Base-by-base conservation (phyloP, 2,329 filamentous ascomycete species). In the Trichoderma pleuroti region DNA sequence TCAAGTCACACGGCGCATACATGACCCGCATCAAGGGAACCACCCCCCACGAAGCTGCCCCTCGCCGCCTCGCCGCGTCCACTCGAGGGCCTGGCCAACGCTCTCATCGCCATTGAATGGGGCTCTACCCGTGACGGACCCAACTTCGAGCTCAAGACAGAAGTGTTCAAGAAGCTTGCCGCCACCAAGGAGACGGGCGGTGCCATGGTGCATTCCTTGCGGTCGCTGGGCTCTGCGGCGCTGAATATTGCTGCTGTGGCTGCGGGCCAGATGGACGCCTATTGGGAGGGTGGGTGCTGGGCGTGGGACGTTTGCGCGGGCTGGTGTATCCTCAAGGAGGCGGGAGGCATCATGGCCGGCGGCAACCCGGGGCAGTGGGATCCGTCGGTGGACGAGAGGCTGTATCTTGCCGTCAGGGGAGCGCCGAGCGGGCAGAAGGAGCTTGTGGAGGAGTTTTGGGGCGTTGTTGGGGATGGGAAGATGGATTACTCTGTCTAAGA, bases 271-370 rank as follows among this genome's bases (percentile, higher is more conserved):
- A 75, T 93, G 30, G 92, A 95, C 78, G 76, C 88, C 26, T 95
- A 93, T 78, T 95, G 92, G 92, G 92, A 95, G 81, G 92, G 91
- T 46, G 92, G 93, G 0, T 93, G 91, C 80, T 95, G 92, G 87
- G 91, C 92, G 2, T 95, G 92, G 92, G 92, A 95, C 78, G 92
- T 95, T 3, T 93, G 91, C 77, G 93, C 93, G 6, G 92, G 90
- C 0, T 94, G 92, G 92, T 89, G 90, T 71, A 90, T 95, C 72
- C 82, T 95, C 30, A 82, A 83, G 34, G 92, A 95, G 82, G 91
- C 92, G 0, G 93, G 92, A 0, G 92, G 92, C 0, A 83, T 88
- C 65, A 88, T 95, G 83, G 91, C 86, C 9, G 86, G 91, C 77
- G 91, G 89, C 5, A 94, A 94, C 78, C 89, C 91, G 0, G 92